A percentile compares a stretch with the other conserved stretches of the same genome.
phyloP scores from a whole-genome alignment of 176 grass and related monocot genomes.

The Olyra latifolia region DNA sequence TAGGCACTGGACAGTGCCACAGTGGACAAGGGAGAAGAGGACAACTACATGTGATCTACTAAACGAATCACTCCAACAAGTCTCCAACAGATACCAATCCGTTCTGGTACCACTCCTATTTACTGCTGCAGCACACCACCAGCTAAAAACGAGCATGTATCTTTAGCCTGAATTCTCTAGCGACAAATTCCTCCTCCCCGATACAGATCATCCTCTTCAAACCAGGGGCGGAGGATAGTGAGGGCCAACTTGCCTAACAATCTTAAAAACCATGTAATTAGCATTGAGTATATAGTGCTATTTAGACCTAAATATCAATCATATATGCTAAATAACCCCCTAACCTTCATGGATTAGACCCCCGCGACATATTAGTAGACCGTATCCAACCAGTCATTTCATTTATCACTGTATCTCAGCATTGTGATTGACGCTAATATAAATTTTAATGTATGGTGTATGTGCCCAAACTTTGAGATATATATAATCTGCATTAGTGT shows the following conservation, averaged over 20 bases:
- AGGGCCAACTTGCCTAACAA: too few relatives aligned
- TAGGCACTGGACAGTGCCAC: too few relatives aligned
- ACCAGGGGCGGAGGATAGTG: too few relatives aligned
- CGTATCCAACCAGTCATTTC: background rate
- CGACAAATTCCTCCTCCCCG: background rate
- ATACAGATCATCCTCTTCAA: too few relatives aligned
- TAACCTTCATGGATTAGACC: too few relatives aligned
- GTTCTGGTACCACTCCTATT: background rate
- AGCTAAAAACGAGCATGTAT: background rate
- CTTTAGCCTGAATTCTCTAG: background rate
- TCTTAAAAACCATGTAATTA: too few relatives aligned
- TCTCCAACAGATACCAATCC: background rate
- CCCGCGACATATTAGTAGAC: too few relatives aligned
- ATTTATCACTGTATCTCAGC: background rate
- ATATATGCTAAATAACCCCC: too few relatives aligned
- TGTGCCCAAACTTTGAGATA: background rate
- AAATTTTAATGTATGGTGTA: background rate
- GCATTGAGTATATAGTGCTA: too few relatives aligned
- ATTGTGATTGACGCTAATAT: too few relatives aligned
- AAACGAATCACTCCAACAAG: constrained; percentile 6
- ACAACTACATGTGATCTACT: constrained; percentile 32
- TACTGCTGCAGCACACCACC: background rate
- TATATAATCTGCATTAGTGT: background rate
- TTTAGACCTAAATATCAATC: too few relatives aligned
- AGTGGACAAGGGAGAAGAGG: constrained; percentile 1